Evolutionary conservation across 331 rosid genomes (phyloP).

Genomic region (Quercus phellos): DNA sequence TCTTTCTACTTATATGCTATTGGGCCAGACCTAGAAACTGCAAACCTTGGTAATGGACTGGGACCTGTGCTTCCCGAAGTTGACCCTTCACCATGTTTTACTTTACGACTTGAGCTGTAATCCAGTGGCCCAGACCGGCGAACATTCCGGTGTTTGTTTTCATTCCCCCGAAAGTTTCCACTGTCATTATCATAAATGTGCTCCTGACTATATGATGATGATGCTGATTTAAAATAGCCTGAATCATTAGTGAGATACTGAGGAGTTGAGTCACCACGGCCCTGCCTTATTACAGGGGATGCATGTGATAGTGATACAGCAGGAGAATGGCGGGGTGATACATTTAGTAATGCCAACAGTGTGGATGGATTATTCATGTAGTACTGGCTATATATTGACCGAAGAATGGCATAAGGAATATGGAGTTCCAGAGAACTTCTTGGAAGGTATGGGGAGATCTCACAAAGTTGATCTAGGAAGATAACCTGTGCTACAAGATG

Average conservation of each 20-base stretch:
- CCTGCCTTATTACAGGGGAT: slow-evolving; percentile 61
- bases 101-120: slow-evolving; percentile 68
- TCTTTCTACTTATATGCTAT: slow-evolving; percentile 69
- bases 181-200: slow-evolving; percentile 47
- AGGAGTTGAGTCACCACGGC: slow-evolving; percentile 71
- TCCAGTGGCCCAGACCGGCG: slow-evolving; percentile 92
- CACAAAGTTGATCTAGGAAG: slow-evolving; percentile 92
- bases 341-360: slow-evolving; percentile 58
- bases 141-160: slow-evolving; percentile 44
- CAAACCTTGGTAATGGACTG: slow-evolving; percentile 93
- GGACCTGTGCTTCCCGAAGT: slow-evolving; percentile 84
- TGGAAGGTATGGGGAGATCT: slow-evolving; percentile 90
- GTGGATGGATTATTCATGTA: slow-evolving; percentile 63
- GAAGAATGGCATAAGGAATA: slow-evolving; percentile 85
- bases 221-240: slow-evolving; percentile 53
- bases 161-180: slow-evolving; percentile 47
- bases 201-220: slow-evolving; percentile 62
- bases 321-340: slow-evolving; percentile 88
- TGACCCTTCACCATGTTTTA: slow-evolving; percentile 65
- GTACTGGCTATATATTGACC: slow-evolving; percentile 89
- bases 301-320: slow-evolving; percentile 65
- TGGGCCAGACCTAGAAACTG: slow-evolving; percentile 97
- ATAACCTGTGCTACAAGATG: slow-evolving; percentile 84
- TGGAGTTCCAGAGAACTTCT: slow-evolving; percentile 77
- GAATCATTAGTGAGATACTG: slow-evolving; percentile 57